A percentile compares a stretch with the other conserved stretches of the same genome.
Conservation (phyloP, 2,329 filamentous ascomycete genomes). For the Fusarium ambrosium region DNA sequence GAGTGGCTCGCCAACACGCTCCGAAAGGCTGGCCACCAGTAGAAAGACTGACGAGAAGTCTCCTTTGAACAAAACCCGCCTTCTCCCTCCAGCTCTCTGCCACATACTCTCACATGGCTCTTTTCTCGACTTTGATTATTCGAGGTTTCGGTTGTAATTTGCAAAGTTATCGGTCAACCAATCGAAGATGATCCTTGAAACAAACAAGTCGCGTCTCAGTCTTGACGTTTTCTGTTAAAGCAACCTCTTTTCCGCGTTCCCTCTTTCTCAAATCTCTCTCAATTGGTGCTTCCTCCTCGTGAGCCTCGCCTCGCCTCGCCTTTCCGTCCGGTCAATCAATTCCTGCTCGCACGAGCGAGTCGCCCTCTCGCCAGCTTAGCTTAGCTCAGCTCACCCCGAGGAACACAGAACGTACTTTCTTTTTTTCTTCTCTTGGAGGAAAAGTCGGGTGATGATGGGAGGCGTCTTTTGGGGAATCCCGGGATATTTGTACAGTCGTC, state of each 20-base stretch:
- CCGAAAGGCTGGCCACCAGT: conserved; percentile 79
- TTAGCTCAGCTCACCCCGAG: conserved; percentile 38
- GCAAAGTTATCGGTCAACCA: conserved; percentile 67
- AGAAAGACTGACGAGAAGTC: conserved; percentile 58
- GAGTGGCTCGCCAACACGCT: conserved; percentile 90
- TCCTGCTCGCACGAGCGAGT: conserved; percentile 31
- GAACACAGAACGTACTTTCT: conserved; percentile 46
- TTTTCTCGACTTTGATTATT: conserved; percentile 51
- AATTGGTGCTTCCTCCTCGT: conserved; percentile 49
- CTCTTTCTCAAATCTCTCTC: conserved; percentile 43
- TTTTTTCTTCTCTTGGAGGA: conserved; percentile 46
- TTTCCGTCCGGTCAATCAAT: conserved; percentile 30
- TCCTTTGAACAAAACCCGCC: conserved; percentile 49
- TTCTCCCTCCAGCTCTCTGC: conserved; percentile 55
- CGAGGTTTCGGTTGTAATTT: conserved; percentile 71
- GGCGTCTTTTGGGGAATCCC: conserved; percentile 48
- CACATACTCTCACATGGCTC: conserved; percentile 58
- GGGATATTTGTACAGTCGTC: conserved; percentile 50
- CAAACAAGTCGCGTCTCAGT: conserved; percentile 45
- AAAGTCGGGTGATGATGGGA: conserved; percentile 49
- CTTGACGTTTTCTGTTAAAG: conserved; percentile 47
- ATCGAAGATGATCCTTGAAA: conserved; percentile 66
- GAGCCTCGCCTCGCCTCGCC: conserved; percentile 25
- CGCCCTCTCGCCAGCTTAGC: conserved; percentile 31
- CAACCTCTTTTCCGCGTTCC: conserved; percentile 41